A percentile compares a stretch with the other conserved stretches of the same genome.
Conservation (phyloP, 1,284 basidiomycete species). For the Phaffia rhodozyma region DNA sequence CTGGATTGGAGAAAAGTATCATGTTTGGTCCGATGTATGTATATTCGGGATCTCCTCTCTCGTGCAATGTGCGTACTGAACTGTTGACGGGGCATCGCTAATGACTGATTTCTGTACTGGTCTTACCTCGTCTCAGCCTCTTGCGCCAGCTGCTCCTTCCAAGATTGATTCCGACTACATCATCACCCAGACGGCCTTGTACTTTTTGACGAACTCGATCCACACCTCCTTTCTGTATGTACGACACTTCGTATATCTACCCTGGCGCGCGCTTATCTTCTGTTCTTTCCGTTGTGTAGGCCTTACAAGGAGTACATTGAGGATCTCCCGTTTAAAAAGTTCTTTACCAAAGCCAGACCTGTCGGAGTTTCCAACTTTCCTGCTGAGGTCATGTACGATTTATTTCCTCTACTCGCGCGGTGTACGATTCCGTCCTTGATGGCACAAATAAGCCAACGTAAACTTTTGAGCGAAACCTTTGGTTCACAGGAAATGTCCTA, state of each 20-base stretch:
- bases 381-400: too few relatives aligned
- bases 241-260: not conserved
- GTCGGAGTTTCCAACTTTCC: too few relatives aligned
- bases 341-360: too few relatives aligned
- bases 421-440: not conserved
- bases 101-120: too few relatives aligned
- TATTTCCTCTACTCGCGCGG: too few relatives aligned
- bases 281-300: not conserved
- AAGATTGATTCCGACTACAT: not conserved
- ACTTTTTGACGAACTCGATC: slow-evolving; percentile 6
- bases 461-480: not conserved
- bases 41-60: not conserved
- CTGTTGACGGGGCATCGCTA: too few relatives aligned
- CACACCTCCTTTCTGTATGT: slow-evolving; percentile 8
- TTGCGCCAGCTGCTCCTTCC: not conserved
- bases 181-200: slow-evolving; percentile 1
- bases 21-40: not conserved
- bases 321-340: too few relatives aligned
- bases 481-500: not conserved
- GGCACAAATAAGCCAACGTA: not conserved
- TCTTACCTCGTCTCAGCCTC: not conserved
- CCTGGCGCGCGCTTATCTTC: not conserved
- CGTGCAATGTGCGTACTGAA: too few relatives aligned
- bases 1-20: slow-evolving; percentile 13
- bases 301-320: too few relatives aligned